These are phyloP conservation scores for Fragaria nilgerrensis DNA, from an alignment of 306 rosid genomes.

Conservation along the genomic window DNA sequence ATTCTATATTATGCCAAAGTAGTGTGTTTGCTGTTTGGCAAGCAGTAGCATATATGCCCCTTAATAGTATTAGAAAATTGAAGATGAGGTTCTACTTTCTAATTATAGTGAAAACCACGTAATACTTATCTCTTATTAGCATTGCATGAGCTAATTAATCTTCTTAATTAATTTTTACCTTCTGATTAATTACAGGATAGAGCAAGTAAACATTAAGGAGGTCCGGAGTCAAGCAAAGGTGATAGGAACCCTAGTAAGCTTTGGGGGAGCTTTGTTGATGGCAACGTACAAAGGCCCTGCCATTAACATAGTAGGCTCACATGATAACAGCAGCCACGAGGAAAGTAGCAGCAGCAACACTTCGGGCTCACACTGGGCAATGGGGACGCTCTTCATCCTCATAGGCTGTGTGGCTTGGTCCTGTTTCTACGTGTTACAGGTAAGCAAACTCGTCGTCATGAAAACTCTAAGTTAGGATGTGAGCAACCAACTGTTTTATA, in stretches of 20 bases:
- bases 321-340: slow-evolving; percentile 11
- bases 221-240: slow-evolving; percentile 40
- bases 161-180: neutral
- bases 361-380: slow-evolving; percentile 42
- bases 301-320: slow-evolving; percentile 34
- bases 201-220: slow-evolving; percentile 31
- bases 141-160: neutral
- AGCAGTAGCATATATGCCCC: neutral
- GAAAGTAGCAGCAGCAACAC: slow-evolving; percentile 19
- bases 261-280: slow-evolving; percentile 64
- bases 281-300: slow-evolving; percentile 76
- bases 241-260: slow-evolving; percentile 44
- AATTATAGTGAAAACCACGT: neutral
- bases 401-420: slow-evolving; percentile 71
- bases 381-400: slow-evolving; percentile 57
- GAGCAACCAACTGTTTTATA: neutral
- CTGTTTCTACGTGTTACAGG: slow-evolving; percentile 58
- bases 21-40: neutral
- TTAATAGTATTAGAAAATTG: neutral
- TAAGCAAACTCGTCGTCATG: neutral
- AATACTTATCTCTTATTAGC: neutral
- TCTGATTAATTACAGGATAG: slow-evolving; percentile 22
- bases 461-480: neutral
- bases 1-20: neutral
- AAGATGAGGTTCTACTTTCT: neutral